These are phyloP conservation scores for Fusarium chaquense DNA, from an alignment of 2,329 filamentous ascomycete species.

Conservation along the genomic window DNA sequence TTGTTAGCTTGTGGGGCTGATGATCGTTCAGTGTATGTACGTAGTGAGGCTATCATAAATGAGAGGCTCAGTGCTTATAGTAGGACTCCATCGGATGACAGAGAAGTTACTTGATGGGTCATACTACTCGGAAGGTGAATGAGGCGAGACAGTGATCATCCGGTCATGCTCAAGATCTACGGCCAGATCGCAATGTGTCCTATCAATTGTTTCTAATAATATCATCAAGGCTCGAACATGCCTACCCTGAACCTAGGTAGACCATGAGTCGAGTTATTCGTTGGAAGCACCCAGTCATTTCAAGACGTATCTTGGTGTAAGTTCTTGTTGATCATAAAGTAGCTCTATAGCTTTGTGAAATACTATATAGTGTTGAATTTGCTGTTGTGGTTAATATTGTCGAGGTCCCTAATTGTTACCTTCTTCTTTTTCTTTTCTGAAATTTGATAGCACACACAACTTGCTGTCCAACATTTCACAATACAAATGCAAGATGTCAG, in stretches of 20 bases:
- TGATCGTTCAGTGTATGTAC: not conserved
- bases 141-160: not conserved
- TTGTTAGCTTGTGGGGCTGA: not conserved
- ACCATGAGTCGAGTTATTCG: not conserved
- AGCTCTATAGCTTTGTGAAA: too few species aligned
- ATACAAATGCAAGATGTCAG: too few species aligned
- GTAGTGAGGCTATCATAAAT: slow-evolving; percentile 8
- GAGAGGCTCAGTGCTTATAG: not conserved
- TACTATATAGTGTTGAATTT: too few species aligned
- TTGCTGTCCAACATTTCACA: too few species aligned
- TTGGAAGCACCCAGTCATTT: not conserved
- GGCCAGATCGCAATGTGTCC: too few species aligned
- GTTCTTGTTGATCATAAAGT: too few species aligned
- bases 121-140: not conserved
- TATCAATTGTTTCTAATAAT: not conserved
- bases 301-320: too few species aligned
- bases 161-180: not conserved
- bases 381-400: too few species aligned
- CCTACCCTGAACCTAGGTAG: not conserved
- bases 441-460: too few species aligned
- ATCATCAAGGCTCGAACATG: not conserved
- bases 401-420: too few species aligned
- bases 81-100: not conserved
- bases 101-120: not conserved
- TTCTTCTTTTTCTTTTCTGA: too few species aligned